Base-by-base conservation (phyloP, 2,329 filamentous ascomycete genomes). In the Talaromyces sp. region DNA sequence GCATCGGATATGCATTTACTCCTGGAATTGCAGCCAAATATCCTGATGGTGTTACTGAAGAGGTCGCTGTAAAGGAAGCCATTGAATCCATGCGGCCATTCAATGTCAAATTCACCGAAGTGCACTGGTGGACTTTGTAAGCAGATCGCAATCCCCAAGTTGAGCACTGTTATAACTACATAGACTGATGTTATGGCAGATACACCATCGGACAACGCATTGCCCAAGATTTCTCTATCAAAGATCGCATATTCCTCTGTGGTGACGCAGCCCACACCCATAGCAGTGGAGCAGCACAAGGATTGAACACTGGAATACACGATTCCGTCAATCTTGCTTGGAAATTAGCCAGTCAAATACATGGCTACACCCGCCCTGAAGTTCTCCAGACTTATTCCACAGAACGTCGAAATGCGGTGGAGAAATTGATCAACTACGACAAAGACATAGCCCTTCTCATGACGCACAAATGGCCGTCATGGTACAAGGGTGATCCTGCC, bases 311-410 rank as follows among this genome's bases (percentile, higher is more conserved):
- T 22, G 72, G 73, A 7, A 73, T 88, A 61, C 85, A 88, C 67
- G 86, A 88, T 67, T 66, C 79, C 31, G 82, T 85, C 70, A 86
- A 86, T 67, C 78, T 86, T 61, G 84, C 84, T 5, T 86, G 83
- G 84, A 86, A 86, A 69, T 76, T 86, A 13, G 81, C 77, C 3
- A 75, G 11, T 1, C 22, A 60, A 29, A 1, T 78, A 82, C 7
- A 72, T 85, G 5, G 80, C 86, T 43, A 72, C 86, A 0, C 72
- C 72, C 15, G 61, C 2, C 65, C 64, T 3, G 64, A 69, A 15
- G 63, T 75, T 1, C 69, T 77, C 4, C 63, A 70, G 19, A 76
- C 72, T 1, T 78, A 77, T 53, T 59, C 70, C 13, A 51, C 61
- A 1, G 75, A 78, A 60, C 69, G 75, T n/a, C 22, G 76, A 70